A percentile compares a stretch with the other conserved stretches of the same genome.
Conservation (phyloP, 495 filamentous ascomycete genomes). For the Penicillium goetzii region DNA sequence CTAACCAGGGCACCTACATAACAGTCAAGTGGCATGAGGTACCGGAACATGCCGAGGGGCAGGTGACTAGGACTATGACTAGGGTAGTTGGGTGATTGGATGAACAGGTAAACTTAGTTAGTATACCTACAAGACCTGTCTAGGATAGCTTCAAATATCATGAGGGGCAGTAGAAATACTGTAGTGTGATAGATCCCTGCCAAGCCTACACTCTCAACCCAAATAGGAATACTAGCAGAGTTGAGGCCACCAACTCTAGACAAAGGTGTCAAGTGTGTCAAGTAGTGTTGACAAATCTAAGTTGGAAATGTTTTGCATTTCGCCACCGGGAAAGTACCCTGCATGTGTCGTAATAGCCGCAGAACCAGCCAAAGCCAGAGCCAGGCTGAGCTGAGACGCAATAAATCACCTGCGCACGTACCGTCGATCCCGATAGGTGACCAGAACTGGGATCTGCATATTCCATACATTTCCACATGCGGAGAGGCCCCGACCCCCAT, state of each 20-base stretch:
- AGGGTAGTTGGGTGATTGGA: neutral
- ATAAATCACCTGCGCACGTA: conserved; percentile 32
- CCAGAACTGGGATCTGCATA: conserved; percentile 23
- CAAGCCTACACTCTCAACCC: neutral
- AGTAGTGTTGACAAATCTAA: neutral
- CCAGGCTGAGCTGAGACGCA: conserved; percentile 35
- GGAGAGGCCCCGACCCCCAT: neutral
- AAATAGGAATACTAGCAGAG: neutral
- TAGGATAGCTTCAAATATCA: neutral
- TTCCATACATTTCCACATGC: conserved; percentile 12
- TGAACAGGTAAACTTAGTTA: neutral
- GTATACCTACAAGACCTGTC: neutral
- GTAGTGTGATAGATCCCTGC: neutral
- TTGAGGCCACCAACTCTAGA: neutral
- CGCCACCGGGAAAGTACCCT: conserved; percentile 12
- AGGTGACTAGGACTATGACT: conserved; percentile 1
- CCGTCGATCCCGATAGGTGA: conserved; percentile 28
- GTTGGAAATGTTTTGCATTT: neutral
- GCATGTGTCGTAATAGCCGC: conserved; percentile 22
- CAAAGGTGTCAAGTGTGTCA: neutral
- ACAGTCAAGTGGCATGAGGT: conserved; percentile 18
- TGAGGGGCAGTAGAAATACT: neutral
- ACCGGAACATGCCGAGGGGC: conserved; percentile 35
- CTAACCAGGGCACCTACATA: conserved; percentile 12
- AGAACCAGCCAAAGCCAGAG: conserved; percentile 27